Evolutionary conservation across 345 rosid species (phyloP), one percentile per base, ranked within the genome.

Genomic region (Melastoma malabathricum): DNA sequence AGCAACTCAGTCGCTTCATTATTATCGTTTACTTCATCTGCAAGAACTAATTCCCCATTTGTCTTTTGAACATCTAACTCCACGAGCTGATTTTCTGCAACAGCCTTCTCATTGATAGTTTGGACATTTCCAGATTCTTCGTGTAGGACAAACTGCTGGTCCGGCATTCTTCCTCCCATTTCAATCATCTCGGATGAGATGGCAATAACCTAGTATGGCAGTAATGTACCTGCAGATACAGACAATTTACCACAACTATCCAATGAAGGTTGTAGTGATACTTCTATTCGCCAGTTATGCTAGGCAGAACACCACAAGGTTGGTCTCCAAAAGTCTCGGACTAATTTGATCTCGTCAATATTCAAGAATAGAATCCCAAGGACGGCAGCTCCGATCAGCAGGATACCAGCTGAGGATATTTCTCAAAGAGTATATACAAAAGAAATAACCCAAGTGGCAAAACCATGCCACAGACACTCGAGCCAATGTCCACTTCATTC

Each of bases 301-400:
- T 66, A 51, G 75, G 77, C 38, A 78, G 74, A 76, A n/a, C 65
- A 80, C 75, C 73, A 73, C 58, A 78, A 68, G 55, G 77, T 61
- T 68, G 81, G 75, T 72, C 78, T 75, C 93, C 75, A 85, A 43
- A 72, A 66, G 60, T 83, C 75, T 57, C 75, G 72, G 72, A 60
- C 72, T 55, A 81, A 77, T 68, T 66, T 46, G 75, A 68, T 72
- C 77, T 73, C 81, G 59, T 79, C 86, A 86, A 67, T n/a, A n/a
- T n/a, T n/a, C n/a, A n/a, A n/a, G 73, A 65, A 73, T 61, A 80
- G 27, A 72, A 69, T 64, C 82, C 80, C 75, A 45, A 46, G 55
- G 64, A 68, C 57, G 51, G 76, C 66, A 70, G 72, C 94, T 77
- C 80, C 85, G 63, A 51, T 63, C 72, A 83, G 77, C 83, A 70